A percentile compares a stretch with the other conserved stretches of the same genome.
Evolutionary conservation across 495 filamentous ascomycete genomes (phyloP).

Genomic region (Penicillium manginii): DNA sequence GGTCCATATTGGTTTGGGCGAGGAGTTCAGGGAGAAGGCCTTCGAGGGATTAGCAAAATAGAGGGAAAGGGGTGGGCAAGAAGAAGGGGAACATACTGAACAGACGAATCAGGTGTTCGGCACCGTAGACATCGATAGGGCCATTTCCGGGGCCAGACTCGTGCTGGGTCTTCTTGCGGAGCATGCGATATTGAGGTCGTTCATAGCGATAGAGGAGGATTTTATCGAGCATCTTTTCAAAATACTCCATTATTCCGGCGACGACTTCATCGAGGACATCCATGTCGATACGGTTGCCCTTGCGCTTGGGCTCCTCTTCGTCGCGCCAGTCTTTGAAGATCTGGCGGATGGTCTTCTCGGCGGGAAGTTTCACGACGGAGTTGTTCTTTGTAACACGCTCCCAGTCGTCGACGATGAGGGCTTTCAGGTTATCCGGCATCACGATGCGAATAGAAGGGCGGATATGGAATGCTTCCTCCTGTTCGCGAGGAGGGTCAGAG

Average conservation of each 20-base stretch:
- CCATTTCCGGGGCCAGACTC: constrained; percentile 59
- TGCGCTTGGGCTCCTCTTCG: constrained; percentile 68
- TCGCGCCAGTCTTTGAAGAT: constrained; percentile 80
- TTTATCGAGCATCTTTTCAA: constrained; percentile 81
- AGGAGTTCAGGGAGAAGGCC: constrained; percentile 91
- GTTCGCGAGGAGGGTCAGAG: constrained; percentile 10
- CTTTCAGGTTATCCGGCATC: constrained; percentile 83
- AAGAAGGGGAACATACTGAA: constrained; percentile 65
- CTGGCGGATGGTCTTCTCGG: constrained; percentile 69
- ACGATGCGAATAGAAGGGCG: constrained; percentile 81
- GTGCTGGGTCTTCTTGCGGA: constrained; percentile 60
- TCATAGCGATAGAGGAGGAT: constrained; percentile 93
- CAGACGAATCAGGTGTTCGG: constrained; percentile 85
- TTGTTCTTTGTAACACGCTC: constrained; percentile 96
- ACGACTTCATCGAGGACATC: constrained; percentile 90
- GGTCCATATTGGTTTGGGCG: constrained; percentile 97
- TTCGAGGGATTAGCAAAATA: constrained; percentile 38
- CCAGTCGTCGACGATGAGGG: constrained; percentile 95
- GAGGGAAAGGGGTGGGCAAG: background rate
- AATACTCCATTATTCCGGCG: constrained; percentile 84
- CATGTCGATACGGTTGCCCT: constrained; percentile 59
- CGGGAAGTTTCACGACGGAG: constrained; percentile 81
- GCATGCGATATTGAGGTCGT: constrained; percentile 77
- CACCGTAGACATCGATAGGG: constrained; percentile 82
- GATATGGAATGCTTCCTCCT: constrained; percentile 85